Evolutionary conservation across 805 yeast species (phyloP).

Genomic region (Metschnikowia continentalis): DNA sequence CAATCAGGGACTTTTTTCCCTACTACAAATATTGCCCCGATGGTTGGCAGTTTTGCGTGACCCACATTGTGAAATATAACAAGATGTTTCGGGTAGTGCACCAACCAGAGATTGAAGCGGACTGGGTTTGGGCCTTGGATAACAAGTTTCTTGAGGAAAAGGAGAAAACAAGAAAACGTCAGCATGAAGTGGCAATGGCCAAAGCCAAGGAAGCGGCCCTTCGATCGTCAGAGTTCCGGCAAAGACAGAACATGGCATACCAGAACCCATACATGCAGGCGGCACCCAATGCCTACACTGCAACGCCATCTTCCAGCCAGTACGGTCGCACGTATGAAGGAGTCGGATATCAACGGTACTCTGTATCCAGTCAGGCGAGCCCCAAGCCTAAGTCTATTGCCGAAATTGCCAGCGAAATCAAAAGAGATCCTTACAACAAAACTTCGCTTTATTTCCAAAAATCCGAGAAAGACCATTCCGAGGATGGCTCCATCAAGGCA

Average conservation of each 20-base stretch:
- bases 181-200: constrained; percentile 60
- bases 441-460: constrained; percentile 33
- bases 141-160: constrained; percentile 79
- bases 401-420: constrained; percentile 39
- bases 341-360: background rate
- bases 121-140: constrained; percentile 93
- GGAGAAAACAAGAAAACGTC: constrained; percentile 59
- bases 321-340: background rate
- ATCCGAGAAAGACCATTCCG: background rate
- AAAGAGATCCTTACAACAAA: constrained; percentile 23
- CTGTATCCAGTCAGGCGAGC: background rate
- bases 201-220: constrained; percentile 53
- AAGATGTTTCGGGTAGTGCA: constrained; percentile 73
- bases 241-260: constrained; percentile 34
- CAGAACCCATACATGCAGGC: background rate
- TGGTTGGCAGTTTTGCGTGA: constrained; percentile 95
- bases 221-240: constrained; percentile 48
- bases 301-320: background rate
- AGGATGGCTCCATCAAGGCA: constrained; percentile 34
- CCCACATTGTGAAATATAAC: constrained; percentile 83
- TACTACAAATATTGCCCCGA: constrained; percentile 91
- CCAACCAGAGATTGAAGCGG: constrained; percentile 68
- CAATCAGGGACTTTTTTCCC: constrained; percentile 83
- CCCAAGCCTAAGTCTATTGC: constrained; percentile 36
- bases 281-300: constrained; percentile 4